Conservation (phyloP, 164 flowering plant genomes). For the Paratinospora sagittata region DNA sequence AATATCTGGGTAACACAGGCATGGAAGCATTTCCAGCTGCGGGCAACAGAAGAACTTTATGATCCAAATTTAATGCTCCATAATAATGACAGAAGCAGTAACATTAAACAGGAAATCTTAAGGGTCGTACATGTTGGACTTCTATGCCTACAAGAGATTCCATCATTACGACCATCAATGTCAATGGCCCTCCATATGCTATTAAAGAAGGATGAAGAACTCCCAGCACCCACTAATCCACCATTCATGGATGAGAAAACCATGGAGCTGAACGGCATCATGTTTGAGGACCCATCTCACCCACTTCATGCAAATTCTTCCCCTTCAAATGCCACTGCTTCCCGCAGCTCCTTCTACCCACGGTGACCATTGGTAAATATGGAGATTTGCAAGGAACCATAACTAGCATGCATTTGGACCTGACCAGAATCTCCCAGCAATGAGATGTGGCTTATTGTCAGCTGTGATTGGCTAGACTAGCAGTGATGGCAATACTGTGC, state of each 20-base stretch:
- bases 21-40: conserved; percentile 62
- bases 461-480: background rate
- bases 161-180: conserved; percentile 70
- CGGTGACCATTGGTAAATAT: conserved; percentile 39
- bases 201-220: conserved; percentile 40
- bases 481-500: background rate
- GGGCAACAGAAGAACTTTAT: conserved; percentile 42
- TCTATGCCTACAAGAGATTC: conserved; percentile 74
- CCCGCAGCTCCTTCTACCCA: conserved; percentile 54
- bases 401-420: background rate
- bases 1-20: conserved; percentile 31
- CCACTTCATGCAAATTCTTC: conserved; percentile 24
- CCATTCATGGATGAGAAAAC: conserved; percentile 77
- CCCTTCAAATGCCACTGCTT: conserved; percentile 45
- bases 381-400: background rate
- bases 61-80: conserved; percentile 53
- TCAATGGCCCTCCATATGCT: conserved; percentile 66
- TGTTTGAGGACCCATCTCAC: conserved; percentile 25
- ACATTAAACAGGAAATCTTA: conserved; percentile 35
- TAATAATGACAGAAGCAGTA: conserved; percentile 19
- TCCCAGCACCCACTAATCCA: conserved; percentile 64
- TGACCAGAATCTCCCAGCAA: background rate
- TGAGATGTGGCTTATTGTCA: background rate
- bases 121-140: conserved; percentile 77
- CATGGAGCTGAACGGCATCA: conserved; percentile 43